Percentiles rank a stretch among this genome's conserved stretches.
Evolutionary conservation across 768 basidiomycete genomes (phyloP).

Genomic region (Jaapia argillacea): DNA sequence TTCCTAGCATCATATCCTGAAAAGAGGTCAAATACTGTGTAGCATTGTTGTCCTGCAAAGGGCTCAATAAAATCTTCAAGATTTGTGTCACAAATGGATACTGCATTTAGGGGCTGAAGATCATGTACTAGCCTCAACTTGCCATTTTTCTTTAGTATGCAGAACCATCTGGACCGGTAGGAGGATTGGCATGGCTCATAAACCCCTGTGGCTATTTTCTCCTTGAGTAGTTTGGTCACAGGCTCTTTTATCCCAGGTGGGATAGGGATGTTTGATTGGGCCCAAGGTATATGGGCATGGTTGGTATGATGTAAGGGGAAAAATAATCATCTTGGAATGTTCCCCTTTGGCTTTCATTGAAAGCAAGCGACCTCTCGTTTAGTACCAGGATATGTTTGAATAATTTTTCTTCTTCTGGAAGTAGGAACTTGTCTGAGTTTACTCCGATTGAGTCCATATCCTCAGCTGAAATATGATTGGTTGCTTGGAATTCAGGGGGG

Average conservation of each 20-base stretch:
- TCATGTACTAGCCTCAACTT: slow-evolving; percentile 24
- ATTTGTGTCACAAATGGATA: slow-evolving; percentile 27
- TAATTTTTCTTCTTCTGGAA: slow-evolving; percentile 19
- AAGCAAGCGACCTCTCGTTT: slow-evolving; percentile 12
- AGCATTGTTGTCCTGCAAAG: slow-evolving; percentile 9
- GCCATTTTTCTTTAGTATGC: slow-evolving; percentile 25
- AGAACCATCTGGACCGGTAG: slow-evolving; percentile 28
- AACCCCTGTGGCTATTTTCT: slow-evolving; percentile 24
- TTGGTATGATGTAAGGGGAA: slow-evolving; percentile 19
- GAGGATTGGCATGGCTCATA: slow-evolving; percentile 26
- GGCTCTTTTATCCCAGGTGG: slow-evolving; percentile 21
- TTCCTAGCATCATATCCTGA: slow-evolving; percentile 7
- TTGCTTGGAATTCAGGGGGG: slow-evolving; percentile 23
- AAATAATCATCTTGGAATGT: slow-evolving; percentile 15
- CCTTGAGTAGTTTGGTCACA: slow-evolving; percentile 20
- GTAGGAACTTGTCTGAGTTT: slow-evolving; percentile 17
- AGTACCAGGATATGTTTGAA: slow-evolving; percentile 7
- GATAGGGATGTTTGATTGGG: slow-evolving; percentile 23
- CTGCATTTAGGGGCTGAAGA: slow-evolving; percentile 26
- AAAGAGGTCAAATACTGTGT: slow-evolving; percentile 9
- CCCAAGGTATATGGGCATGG: slow-evolving; percentile 27
- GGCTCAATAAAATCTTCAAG: slow-evolving; percentile 21
- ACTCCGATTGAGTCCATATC: slow-evolving; percentile 13
- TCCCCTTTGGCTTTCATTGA: slow-evolving; percentile 12
- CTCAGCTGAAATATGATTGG: slow-evolving; percentile 12